phyloP scores from a whole-genome alignment of 202 grass and related monocot genomes.

The Carex arenaria region DNA sequence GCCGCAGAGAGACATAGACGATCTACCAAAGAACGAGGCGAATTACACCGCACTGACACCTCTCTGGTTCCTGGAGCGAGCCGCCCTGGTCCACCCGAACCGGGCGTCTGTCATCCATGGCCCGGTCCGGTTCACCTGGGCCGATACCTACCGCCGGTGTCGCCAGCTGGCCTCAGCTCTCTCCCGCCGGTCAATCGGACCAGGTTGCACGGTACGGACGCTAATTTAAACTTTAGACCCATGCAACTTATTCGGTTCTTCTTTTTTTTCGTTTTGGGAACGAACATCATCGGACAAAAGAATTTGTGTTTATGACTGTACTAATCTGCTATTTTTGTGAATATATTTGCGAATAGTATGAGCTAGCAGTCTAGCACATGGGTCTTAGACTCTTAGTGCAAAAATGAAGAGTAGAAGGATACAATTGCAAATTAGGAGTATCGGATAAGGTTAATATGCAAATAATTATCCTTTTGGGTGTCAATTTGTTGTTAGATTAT shows the following conservation, averaged over 20 bases:
- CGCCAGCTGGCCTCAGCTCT: slow-evolving; percentile 86
- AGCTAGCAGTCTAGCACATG: background rate
- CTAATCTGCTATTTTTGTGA: too few species aligned
- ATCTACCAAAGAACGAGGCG: slow-evolving; percentile 73
- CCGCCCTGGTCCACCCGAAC: slow-evolving; percentile 69
- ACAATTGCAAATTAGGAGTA: background rate
- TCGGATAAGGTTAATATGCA: background rate
- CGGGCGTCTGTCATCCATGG: slow-evolving; percentile 68
- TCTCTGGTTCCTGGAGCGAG: slow-evolving; percentile 94
- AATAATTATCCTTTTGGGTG: background rate
- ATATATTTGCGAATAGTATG: background rate
- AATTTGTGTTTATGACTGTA: too few species aligned
- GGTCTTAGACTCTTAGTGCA: background rate
- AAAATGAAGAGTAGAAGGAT: background rate
- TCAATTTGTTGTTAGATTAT: background rate
- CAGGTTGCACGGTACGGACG: slow-evolving; percentile 46
- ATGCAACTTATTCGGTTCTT: background rate
- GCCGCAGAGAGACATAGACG: slow-evolving; percentile 70
- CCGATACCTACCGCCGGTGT: slow-evolving; percentile 81
- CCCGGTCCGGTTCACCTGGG: slow-evolving; percentile 63
- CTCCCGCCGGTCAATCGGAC: slow-evolving; percentile 48
- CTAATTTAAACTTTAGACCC: background rate
- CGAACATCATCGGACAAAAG: background rate
- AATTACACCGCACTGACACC: slow-evolving; percentile 89
- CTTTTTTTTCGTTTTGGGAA: background rate